Percentiles rank a stretch among this genome's conserved stretches.
These are phyloP conservation scores for Arxiozyma heterogenica DNA, from an alignment of 1,139 yeast genomes.

Conservation along the genomic window DNA sequence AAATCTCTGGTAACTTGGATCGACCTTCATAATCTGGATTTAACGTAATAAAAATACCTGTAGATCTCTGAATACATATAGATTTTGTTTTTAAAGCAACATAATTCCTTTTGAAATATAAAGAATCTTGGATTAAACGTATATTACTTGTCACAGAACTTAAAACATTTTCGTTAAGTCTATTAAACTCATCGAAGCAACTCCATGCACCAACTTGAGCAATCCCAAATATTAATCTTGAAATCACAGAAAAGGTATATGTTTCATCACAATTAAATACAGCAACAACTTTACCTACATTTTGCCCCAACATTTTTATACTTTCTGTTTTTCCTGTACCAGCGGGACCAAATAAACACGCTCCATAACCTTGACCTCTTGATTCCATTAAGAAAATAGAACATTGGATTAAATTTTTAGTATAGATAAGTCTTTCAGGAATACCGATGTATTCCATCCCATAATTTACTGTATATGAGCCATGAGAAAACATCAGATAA, in stretches of 20 bases:
- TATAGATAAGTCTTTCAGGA: conserved; percentile 64
- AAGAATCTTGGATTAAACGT: conserved; percentile 57
- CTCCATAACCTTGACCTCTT: conserved; percentile 66
- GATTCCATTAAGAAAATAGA: conserved; percentile 71
- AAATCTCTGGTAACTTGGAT: conserved; percentile 72
- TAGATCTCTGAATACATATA: background rate
- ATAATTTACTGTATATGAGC: conserved; percentile 45
- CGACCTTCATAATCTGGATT: conserved; percentile 88
- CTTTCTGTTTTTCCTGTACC: conserved; percentile 97
- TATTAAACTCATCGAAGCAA: conserved; percentile 91
- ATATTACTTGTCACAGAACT: conserved; percentile 84
- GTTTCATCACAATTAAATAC: conserved; percentile 90
- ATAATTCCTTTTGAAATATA: conserved; percentile 23
- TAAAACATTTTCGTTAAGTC: conserved; percentile 60
- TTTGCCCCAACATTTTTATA: conserved; percentile 73
- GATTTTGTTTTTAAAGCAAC: conserved; percentile 45
- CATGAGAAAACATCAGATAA: conserved; percentile 43
- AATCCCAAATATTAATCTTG: conserved; percentile 72
- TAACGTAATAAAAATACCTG: conserved; percentile 43
- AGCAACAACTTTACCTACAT: conserved; percentile 69
- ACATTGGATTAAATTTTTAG: conserved; percentile 62
- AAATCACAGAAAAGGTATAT: conserved; percentile 74
- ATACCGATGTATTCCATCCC: conserved; percentile 82
- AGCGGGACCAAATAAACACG: conserved; percentile 93
- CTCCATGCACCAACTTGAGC: conserved; percentile 90